Evolutionary conservation across 2,329 filamentous ascomycete species (phyloP).

Genomic region (Aspergillus sp.): DNA sequence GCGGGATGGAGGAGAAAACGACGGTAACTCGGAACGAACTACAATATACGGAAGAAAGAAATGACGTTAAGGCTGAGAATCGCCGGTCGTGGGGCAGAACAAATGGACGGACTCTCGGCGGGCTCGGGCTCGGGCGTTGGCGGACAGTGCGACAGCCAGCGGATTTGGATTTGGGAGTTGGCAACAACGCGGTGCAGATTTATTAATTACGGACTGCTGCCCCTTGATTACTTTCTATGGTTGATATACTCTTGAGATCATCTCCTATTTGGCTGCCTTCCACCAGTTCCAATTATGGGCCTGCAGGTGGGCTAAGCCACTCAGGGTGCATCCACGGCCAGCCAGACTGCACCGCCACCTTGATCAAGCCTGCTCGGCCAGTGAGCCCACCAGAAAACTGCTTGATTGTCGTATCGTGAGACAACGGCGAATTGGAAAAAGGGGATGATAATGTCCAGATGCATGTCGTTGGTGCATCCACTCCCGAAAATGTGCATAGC

Average conservation of each 20-base stretch:
- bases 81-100: constrained; percentile 15
- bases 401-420: not conserved
- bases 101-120: constrained; percentile 4
- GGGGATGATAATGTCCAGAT: not conserved
- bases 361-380: not conserved
- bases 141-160: not conserved
- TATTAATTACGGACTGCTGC: not conserved
- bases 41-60: constrained; percentile 3
- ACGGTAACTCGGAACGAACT: constrained; percentile 5
- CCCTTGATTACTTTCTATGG: not conserved
- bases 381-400: not conserved
- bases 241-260: not conserved
- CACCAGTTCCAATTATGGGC: constrained; percentile 2
- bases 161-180: not conserved
- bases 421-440: constrained; percentile 3
- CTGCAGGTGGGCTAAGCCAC: constrained; percentile 16
- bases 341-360: constrained; percentile 19
- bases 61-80: constrained; percentile 9
- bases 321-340: not conserved
- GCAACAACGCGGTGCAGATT: not conserved
- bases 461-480: constrained; percentile 7
- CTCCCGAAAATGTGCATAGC: constrained; percentile 6
- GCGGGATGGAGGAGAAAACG: not conserved
- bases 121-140: constrained; percentile 2
- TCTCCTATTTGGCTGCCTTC: constrained; percentile 8